These are phyloP conservation scores for Rosellinia necatrix DNA, from an alignment of 2,329 filamentous ascomycete genomes.

Conservation along the genomic window DNA sequence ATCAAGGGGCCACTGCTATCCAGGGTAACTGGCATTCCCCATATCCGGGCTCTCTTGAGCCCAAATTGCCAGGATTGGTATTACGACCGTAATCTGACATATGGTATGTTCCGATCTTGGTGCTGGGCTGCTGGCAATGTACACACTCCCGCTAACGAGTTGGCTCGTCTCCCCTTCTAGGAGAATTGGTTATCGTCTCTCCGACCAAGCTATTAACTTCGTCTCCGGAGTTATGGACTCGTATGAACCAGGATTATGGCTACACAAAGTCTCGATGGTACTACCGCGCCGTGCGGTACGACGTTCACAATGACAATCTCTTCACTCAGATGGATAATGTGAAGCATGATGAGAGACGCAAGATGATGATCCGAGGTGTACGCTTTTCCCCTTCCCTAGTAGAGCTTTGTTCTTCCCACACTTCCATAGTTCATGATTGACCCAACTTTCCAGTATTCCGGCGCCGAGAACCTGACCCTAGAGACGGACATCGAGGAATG, in stretches of 20 bases:
- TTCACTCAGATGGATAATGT: slow-evolving; percentile 56
- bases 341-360: slow-evolving; percentile 50
- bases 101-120: slow-evolving; percentile 31
- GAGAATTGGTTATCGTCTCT: slow-evolving; percentile 11
- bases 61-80: slow-evolving; percentile 36
- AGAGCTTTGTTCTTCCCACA: too few species aligned
- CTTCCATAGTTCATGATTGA: too few species aligned
- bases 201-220: slow-evolving; percentile 22
- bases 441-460: slow-evolving; percentile 51
- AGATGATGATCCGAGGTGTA: slow-evolving; percentile 58
- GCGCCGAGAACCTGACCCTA: slow-evolving; percentile 56
- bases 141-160: background rate
- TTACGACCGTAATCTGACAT: slow-evolving; percentile 32
- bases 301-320: slow-evolving; percentile 56
- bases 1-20: slow-evolving; percentile 33
- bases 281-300: slow-evolving; percentile 47
- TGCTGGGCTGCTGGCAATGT: too few species aligned
- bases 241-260: slow-evolving; percentile 44
- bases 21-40: slow-evolving; percentile 33
- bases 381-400: too few species aligned
- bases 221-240: slow-evolving; percentile 19
- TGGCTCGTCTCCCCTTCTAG: background rate
- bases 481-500: slow-evolving; percentile 55
- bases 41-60: slow-evolving; percentile 33
- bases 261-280: slow-evolving; percentile 51